Evolutionary conservation across 208 protist species (phyloP).

Genomic region (Leishmania turanica): DNA sequence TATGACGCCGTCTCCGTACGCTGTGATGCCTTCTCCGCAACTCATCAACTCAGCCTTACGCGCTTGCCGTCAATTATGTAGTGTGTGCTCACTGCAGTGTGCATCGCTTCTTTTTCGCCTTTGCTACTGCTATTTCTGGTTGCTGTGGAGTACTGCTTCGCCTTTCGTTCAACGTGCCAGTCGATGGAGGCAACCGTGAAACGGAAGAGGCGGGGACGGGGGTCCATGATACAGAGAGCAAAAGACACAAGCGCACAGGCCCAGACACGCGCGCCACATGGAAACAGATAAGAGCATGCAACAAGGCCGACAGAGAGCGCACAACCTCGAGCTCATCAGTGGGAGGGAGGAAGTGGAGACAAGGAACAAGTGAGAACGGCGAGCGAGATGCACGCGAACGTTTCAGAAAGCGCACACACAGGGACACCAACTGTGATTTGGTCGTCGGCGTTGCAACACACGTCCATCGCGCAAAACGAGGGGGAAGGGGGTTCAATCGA

Average conservation of each 20-base stretch:
- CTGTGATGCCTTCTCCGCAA: not conserved
- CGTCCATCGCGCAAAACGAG: not conserved
- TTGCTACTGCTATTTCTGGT: not conserved
- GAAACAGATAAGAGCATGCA: not conserved
- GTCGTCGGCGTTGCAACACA: not conserved
- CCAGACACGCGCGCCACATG: not conserved
- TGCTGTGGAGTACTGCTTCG: not conserved
- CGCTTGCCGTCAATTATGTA: not conserved
- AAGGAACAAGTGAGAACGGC: not conserved
- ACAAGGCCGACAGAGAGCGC: not conserved
- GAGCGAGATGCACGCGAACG: not conserved
- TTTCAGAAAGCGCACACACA: not conserved
- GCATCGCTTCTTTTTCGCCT: not conserved
- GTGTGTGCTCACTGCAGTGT: not conserved
- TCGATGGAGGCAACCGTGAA: not conserved
- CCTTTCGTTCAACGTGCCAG: not conserved
- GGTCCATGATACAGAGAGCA: not conserved
- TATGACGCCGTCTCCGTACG: not conserved
- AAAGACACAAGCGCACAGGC: not conserved
- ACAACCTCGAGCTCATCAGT: not conserved
- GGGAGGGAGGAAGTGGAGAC: not conserved
- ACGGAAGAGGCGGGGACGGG: not conserved
- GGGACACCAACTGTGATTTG: not conserved
- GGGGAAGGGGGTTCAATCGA: slow-evolving; percentile 80
- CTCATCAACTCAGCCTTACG: not conserved